Evolutionary conservation across 768 basidiomycete species (phyloP).

Genomic region (Hemileccinum impolitum): DNA sequence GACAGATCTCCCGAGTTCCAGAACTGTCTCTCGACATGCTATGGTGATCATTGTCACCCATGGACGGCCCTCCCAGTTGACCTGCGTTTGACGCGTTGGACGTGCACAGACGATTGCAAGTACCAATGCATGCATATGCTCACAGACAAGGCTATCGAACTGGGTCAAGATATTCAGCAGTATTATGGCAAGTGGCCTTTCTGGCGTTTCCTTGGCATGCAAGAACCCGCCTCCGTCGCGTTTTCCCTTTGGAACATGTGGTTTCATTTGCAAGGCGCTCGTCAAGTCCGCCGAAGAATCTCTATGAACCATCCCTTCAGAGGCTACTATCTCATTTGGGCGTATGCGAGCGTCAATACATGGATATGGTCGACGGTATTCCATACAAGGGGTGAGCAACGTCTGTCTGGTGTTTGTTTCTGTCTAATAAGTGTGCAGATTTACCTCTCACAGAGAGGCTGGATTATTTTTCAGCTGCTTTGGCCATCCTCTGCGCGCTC

Average conservation of each 20-base stretch:
- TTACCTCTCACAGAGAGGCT: constrained; percentile 78
- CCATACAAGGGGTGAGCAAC: constrained; percentile 80
- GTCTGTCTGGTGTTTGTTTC: not conserved
- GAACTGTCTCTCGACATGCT: constrained; percentile 36
- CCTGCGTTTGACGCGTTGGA: constrained; percentile 76
- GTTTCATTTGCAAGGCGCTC: constrained; percentile 64
- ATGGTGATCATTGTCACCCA: constrained; percentile 29
- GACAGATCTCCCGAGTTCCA: constrained; percentile 35
- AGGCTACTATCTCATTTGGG: constrained; percentile 62
- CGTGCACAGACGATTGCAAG: constrained; percentile 83
- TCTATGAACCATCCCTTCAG: constrained; percentile 65
- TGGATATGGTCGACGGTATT: constrained; percentile 94
- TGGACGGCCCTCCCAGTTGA: constrained; percentile 45
- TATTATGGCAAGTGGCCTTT: constrained; percentile 99
- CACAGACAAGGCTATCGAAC: constrained; percentile 51
- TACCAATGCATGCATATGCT: constrained; percentile 85
- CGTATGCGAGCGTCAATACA: constrained; percentile 74
- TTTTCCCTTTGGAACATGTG: constrained; percentile 88
- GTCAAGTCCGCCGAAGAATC: constrained; percentile 44
- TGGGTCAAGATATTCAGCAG: constrained; percentile 55
- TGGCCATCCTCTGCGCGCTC: constrained; percentile 77
- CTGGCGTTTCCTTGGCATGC: constrained; percentile 81
- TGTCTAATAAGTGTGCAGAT: constrained; percentile 46
- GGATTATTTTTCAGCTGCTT: constrained; percentile 94
- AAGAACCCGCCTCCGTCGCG: constrained; percentile 89